These are phyloP conservation scores for Moelleriella libera DNA, from an alignment of 2,329 filamentous ascomycete genomes.

Conservation along the genomic window DNA sequence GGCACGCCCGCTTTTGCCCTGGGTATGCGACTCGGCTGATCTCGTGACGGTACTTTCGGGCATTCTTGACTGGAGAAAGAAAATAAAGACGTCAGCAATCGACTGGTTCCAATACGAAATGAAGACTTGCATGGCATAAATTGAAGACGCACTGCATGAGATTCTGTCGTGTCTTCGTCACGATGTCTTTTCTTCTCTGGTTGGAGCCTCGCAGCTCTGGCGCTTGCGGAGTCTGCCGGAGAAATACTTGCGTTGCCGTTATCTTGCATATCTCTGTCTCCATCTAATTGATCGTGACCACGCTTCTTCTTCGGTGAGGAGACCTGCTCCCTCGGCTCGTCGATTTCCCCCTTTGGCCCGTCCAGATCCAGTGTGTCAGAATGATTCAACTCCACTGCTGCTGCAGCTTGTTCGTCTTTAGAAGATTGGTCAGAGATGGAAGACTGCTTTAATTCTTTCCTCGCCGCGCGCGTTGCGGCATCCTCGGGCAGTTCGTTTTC, in stretches of 20 bases:
- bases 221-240: constrained; percentile 30
- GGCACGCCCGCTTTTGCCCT: background rate
- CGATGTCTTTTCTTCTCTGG: constrained; percentile 53
- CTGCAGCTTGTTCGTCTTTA: constrained; percentile 1
- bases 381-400: constrained; percentile 9
- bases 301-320: constrained; percentile 55
- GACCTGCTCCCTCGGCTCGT: constrained; percentile 31
- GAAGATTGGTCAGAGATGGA: constrained; percentile 36
- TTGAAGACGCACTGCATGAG: constrained; percentile 17
- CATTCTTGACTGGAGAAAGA: background rate
- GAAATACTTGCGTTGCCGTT: constrained; percentile 27
- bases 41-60: background rate
- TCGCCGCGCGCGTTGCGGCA: constrained; percentile 47
- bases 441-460: constrained; percentile 51
- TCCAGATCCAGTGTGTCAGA: constrained; percentile 21
- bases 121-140: background rate
- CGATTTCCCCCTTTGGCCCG: constrained; percentile 16
- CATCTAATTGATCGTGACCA: constrained; percentile 43
- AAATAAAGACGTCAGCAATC: background rate
- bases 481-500: constrained; percentile 33
- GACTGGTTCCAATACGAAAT: background rate
- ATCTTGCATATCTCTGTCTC: constrained; percentile 25
- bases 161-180: constrained; percentile 29
- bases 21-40: background rate
- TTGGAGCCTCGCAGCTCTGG: constrained; percentile 31